phyloP scores from a whole-genome alignment of 2,329 filamentous ascomycete species.

The Neurospora crassa region DNA sequence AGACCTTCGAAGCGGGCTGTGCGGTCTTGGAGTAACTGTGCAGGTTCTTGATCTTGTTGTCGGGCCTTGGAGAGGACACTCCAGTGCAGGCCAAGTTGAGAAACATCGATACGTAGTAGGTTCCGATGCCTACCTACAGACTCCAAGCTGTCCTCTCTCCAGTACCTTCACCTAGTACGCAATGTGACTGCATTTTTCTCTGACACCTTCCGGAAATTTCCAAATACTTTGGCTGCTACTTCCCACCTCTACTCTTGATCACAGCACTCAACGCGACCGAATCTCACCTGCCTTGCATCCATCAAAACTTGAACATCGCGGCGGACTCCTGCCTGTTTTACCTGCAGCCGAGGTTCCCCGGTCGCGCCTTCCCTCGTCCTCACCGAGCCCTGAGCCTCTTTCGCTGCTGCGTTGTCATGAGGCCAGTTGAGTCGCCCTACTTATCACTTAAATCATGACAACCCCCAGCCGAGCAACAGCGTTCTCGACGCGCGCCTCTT shows the following conservation, averaged over 20 bases:
- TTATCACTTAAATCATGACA: not conserved
- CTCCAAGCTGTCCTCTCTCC: not conserved
- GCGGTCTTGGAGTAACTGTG: not conserved
- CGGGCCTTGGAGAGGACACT: not conserved
- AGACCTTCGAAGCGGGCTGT: not conserved
- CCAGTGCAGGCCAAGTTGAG: not conserved
- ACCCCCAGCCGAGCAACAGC: not conserved
- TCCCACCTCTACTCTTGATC: not conserved
- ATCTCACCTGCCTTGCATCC: not conserved
- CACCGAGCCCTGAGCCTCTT: not conserved
- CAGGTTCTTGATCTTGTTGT: not conserved
- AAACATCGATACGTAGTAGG: not conserved
- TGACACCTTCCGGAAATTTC: not conserved
- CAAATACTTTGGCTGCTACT: not conserved
- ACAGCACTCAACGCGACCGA: not conserved
- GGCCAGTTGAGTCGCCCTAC: not conserved
- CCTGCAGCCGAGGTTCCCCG: not conserved
- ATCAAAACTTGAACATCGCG: not conserved
- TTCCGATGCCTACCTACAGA: not conserved
- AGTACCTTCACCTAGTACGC: not conserved
- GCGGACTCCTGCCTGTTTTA: not conserved
- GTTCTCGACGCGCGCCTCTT: not conserved
- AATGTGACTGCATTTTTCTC: not conserved
- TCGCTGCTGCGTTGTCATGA: not conserved
- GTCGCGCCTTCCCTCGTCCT: not conserved